These are phyloP conservation scores for Silene noctiflora DNA, from an alignment of 179 eudicot species.

Conservation along the genomic window DNA sequence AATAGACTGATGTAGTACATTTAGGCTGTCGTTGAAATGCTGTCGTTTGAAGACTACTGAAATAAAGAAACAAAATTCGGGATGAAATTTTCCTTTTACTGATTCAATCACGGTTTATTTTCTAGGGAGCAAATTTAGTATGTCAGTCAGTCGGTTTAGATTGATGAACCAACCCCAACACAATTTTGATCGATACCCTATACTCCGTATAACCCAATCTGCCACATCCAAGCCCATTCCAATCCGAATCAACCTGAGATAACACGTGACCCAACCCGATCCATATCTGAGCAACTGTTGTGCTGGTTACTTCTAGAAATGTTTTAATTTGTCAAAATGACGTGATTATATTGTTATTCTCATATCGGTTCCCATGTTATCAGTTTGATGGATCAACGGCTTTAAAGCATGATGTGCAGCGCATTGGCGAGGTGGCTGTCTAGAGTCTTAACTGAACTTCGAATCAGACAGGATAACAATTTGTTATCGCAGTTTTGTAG, in stretches of 20 bases:
- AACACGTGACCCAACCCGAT: not conserved
- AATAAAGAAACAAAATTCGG: too few species aligned
- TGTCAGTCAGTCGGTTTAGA: too few species aligned
- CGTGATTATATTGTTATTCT: not conserved
- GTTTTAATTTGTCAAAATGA: not conserved
- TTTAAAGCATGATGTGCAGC: not conserved
- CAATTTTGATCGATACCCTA: too few species aligned
- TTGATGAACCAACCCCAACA: too few species aligned
- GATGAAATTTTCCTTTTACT: too few species aligned
- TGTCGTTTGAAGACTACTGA: too few species aligned
- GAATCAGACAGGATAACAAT: constrained; percentile 1
- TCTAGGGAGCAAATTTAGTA: too few species aligned
- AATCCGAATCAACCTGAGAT: too few species aligned
- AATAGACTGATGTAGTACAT: too few species aligned
- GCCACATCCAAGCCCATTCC: too few species aligned
- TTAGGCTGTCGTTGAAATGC: too few species aligned
- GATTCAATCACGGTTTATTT: not conserved
- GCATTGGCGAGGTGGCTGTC: not conserved
- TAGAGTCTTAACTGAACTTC: not conserved
- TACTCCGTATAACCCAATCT: too few species aligned
- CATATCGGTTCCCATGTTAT: not conserved
- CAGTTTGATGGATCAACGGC: constrained; percentile 4
- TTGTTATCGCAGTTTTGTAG: constrained; percentile 17
- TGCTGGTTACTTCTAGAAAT: not conserved
- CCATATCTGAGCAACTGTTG: not conserved